These are phyloP conservation scores for Dalbergia cochinchinensis DNA, from an alignment of 306 rosid genomes.

Conservation along the genomic window DNA sequence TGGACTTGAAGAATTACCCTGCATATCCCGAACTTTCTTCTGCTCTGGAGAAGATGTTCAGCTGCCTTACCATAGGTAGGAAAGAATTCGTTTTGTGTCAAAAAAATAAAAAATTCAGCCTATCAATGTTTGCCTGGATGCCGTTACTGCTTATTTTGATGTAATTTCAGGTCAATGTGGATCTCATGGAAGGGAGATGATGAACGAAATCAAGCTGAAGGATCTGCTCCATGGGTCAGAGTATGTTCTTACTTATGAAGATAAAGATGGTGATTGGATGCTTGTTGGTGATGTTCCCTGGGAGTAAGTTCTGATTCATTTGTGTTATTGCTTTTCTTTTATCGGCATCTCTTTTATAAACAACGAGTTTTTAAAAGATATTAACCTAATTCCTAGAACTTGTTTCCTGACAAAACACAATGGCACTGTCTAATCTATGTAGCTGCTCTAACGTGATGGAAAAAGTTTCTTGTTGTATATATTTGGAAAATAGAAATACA, in stretches of 20 bases:
- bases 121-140: slow-evolving; percentile 57
- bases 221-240: slow-evolving; percentile 94
- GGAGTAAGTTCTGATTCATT: slow-evolving; percentile 68
- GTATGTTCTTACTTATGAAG: slow-evolving; percentile 88
- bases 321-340: slow-evolving; percentile 25
- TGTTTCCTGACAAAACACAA: not conserved
- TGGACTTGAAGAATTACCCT: slow-evolving; percentile 79
- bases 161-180: slow-evolving; percentile 78
- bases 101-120: not conserved
- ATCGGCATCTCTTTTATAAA: not conserved
- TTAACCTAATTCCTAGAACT: not conserved
- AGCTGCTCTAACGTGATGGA: not conserved
- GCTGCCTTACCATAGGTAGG: slow-evolving; percentile 87
- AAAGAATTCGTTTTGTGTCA: slow-evolving; percentile 19
- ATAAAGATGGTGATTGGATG: slow-evolving; percentile 91
- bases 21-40: slow-evolving; percentile 79
- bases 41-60: slow-evolving; percentile 84
- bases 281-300: slow-evolving; percentile 93
- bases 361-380: not conserved
- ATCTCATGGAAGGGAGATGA: slow-evolving; percentile 74
- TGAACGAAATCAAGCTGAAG: slow-evolving; percentile 87
- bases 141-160: slow-evolving; percentile 65
- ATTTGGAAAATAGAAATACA: not conserved
- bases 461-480: not conserved
- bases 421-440: not conserved